Conservation (phyloP, 257 asterid species). For the Nicotiana undulata region DNA sequence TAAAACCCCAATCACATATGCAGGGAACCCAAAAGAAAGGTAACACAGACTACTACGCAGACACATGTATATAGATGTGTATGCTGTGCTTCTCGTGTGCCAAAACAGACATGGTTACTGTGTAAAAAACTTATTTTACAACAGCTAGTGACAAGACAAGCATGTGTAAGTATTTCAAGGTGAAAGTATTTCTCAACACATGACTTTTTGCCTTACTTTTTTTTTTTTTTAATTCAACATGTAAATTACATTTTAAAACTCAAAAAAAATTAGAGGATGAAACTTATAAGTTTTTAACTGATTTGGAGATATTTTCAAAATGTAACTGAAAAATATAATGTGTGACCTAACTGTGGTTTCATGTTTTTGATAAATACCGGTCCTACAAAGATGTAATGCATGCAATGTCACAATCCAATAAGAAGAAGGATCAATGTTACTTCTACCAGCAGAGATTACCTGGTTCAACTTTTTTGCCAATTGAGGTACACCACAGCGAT, state of each 20-base stretch:
- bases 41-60: background rate
- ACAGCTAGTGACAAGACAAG: background rate
- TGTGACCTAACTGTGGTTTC: background rate
- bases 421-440: conserved; percentile 11
- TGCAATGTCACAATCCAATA: background rate
- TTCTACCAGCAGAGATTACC: conserved; percentile 29
- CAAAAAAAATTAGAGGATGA: background rate
- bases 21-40: background rate
- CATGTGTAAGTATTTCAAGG: background rate
- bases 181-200: background rate
- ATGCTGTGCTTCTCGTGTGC: background rate
- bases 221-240: background rate
- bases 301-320: background rate
- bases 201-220: background rate
- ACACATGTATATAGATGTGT: background rate
- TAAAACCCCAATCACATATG: background rate
- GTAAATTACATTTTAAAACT: background rate
- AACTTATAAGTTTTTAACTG: background rate
- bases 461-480: conserved; percentile 98
- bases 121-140: background rate
- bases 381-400: background rate
- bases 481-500: conserved; percentile 92
- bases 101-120: background rate
- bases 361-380: background rate
- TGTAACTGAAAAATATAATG: background rate